Evolutionary conservation across 768 basidiomycete genomes (phyloP), one percentile per base, ranked within the genome.

Genomic region (Lyophyllum decastes): DNA sequence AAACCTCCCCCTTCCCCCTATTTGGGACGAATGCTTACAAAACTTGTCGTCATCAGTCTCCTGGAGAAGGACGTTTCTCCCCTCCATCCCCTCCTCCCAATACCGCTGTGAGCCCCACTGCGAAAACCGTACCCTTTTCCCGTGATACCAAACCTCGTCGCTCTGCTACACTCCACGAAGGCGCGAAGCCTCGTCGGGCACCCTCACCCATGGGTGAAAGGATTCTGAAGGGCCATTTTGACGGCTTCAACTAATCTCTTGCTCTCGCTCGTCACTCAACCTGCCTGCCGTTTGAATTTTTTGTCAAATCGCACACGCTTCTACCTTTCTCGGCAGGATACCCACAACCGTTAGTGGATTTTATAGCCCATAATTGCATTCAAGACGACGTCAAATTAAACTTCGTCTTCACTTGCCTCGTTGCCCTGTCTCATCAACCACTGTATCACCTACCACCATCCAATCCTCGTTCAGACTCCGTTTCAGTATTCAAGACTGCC

Each of bases 121-220:
- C 70, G n/a, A 69, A 63, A 47, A 68, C 54, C 22, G 49, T 59
- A 12, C 70, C 72, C 16, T 70, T 73, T 62, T 49, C 64, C 16
- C 72, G 72, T 38, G 66, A 58, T 61, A 74, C 69, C 52, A 73
- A 71, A 63, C 76, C 76, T 14, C 80, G 78, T 55, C 86, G 89
- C 19, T 81, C 87, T n/a, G 83, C 87, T 4, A 88, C 87, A 19
- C 68, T 87, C 53, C 80, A 79, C 43, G 67, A 70, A 48, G 75
- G 78, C 14, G 60, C 70, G n/a, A 80, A 80, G 49, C 80, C 80
- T 10, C 85, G 82, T 54, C 78, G 85, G 59, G 90, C 89, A 2
- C 92, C 91, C 19, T 92, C 90, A 38, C 92, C 92, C 6, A 94
- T 93, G 92, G 93, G 92, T 61, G 92, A 94, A 73, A 81, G 92